A percentile compares a stretch with the other conserved stretches of the same genome.
Evolutionary conservation across 164 flowering plant species (phyloP).

Genomic region (Annona squamosa): DNA sequence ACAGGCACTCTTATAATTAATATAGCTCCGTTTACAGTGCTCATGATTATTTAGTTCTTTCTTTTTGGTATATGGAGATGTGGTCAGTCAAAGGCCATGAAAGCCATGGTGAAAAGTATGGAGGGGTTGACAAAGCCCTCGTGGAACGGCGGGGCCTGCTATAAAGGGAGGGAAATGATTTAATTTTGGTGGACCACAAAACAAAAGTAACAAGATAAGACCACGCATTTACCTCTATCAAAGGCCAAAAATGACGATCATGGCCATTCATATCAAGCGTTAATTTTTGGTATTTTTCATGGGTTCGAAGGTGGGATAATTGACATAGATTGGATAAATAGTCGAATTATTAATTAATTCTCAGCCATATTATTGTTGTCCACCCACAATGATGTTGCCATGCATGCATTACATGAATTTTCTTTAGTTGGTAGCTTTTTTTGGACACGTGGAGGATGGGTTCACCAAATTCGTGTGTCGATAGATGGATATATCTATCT

Average conservation of each 20-base stretch:
- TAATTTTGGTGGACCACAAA: background rate
- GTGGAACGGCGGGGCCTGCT: background rate
- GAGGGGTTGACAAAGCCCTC: slow-evolving; percentile 2
- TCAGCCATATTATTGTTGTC: too few relatives aligned
- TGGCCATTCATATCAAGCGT: background rate
- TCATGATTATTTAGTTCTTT: background rate
- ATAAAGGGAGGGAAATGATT: background rate
- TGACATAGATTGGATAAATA: background rate
- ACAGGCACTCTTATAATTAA: too few relatives aligned
- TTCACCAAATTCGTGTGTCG: background rate
- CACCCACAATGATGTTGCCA: too few relatives aligned
- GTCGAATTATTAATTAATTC: background rate
- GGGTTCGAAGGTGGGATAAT: background rate
- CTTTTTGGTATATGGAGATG: background rate
- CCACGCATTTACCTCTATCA: background rate
- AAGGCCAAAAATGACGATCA: background rate
- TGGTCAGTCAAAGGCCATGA: slow-evolving; percentile 28
- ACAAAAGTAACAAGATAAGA: background rate
- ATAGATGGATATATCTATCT: background rate
- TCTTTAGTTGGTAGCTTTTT: background rate
- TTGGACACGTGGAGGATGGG: background rate
- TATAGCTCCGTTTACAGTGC: background rate
- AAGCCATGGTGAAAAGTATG: slow-evolving; percentile 13
- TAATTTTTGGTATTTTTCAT: background rate
- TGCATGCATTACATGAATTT: background rate